Evolutionary conservation across 2,329 filamentous ascomycete genomes (phyloP).

Genomic region (Colletotrichum echinochloae): DNA sequence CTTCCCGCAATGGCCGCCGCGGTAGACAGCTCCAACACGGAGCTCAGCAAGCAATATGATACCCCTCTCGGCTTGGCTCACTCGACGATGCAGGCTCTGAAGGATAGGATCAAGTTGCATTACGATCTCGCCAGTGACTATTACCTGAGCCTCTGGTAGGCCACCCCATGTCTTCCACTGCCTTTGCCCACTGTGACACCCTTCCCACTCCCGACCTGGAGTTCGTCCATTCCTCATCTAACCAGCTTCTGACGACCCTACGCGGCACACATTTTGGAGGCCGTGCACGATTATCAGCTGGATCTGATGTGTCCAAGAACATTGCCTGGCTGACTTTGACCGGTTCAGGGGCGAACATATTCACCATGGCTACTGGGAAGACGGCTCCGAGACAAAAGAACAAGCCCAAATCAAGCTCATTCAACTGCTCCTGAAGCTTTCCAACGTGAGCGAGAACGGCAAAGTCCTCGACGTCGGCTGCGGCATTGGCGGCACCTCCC

Average conservation of each 20-base stretch:
- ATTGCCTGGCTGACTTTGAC: conserved; percentile 15
- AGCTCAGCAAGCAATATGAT: conserved; percentile 59
- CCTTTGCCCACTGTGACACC: not conserved
- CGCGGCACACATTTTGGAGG: too few species aligned
- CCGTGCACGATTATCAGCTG: not conserved
- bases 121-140: conserved; percentile 73
- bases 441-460: conserved; percentile 48
- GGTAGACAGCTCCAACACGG: conserved; percentile 44
- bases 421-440: conserved; percentile 61
- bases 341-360: conserved; percentile 69
- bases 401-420: conserved; percentile 69
- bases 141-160: conserved; percentile 70
- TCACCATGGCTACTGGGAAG: conserved; percentile 71
- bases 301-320: too few species aligned
- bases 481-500: conserved; percentile 69
- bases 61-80: conserved; percentile 59
- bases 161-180: conserved; percentile 17
- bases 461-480: conserved; percentile 69
- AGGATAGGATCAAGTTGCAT: conserved; percentile 69
- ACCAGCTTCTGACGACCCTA: not conserved
- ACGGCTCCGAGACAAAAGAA: conserved; percentile 65
- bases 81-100: conserved; percentile 62
- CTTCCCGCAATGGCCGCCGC: conserved; percentile 24
- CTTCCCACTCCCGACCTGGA: not conserved
- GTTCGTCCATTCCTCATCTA: not conserved